Evolutionary conservation across 83 land plant species (phyloP).

Genomic region (Picea engelmannii): DNA sequence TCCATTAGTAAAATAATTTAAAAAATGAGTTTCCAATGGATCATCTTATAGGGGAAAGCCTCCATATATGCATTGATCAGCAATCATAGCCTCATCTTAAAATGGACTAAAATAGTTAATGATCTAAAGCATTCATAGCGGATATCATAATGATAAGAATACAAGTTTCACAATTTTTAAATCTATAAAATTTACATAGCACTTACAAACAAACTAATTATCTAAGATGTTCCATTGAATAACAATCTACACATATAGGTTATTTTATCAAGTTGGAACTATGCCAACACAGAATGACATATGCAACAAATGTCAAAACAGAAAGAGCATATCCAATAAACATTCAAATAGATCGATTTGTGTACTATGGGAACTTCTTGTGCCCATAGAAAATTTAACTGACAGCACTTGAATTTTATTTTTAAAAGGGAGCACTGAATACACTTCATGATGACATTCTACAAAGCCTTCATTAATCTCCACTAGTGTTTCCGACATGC

Average conservation of each 20-base stretch:
- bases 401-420: background rate
- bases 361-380: background rate
- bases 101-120: background rate
- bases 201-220: background rate
- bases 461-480: background rate
- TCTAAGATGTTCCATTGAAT: background rate
- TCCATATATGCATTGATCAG: background rate
- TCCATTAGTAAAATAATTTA: too few species aligned
- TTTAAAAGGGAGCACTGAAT: too few species aligned
- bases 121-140: background rate
- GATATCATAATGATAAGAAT: too few species aligned
- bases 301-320: background rate
- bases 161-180: background rate
- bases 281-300: too few species aligned
- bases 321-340: background rate
- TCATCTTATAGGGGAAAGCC: too few species aligned
- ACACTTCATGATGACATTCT: too few species aligned
- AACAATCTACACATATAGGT: background rate
- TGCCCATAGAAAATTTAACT: background rate
- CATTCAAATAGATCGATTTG: background rate
- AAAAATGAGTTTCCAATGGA: too few species aligned
- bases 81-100: background rate
- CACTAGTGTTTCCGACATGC: background rate
- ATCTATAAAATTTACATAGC: background rate
- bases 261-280: too few species aligned